Evolutionary conservation across 352 stramenopile genomes (phyloP).

Genomic region (Blastocystis sp.): DNA sequence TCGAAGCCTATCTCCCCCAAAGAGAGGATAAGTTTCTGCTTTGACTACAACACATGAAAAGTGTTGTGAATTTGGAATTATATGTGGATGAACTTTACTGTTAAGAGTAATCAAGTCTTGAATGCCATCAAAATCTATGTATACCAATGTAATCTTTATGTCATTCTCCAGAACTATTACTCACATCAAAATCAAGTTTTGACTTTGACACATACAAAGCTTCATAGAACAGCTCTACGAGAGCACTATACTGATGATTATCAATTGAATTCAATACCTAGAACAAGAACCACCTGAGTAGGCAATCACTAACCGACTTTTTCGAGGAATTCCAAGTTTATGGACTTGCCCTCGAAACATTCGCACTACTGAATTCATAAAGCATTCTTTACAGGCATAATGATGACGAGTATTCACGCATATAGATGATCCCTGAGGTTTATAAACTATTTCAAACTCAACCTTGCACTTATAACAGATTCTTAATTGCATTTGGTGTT

Average conservation of each 20-base stretch:
- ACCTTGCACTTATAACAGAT: conserved; percentile 62
- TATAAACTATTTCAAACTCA: background rate
- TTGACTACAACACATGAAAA: background rate
- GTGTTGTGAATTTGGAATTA: background rate
- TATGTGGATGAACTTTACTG: background rate
- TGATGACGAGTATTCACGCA: conserved; percentile 32
- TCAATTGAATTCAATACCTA: background rate
- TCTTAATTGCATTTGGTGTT: background rate
- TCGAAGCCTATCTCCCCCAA: background rate
- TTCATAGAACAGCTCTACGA: conserved; percentile 33
- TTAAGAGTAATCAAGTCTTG: background rate
- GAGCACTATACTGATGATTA: background rate
- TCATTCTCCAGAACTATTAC: background rate
- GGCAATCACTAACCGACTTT: conserved; percentile 1
- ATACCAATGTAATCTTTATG: background rate
- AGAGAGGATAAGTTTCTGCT: conserved; percentile 16
- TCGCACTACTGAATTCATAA: background rate
- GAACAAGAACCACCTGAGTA: conserved; percentile 45
- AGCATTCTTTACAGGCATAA: conserved; percentile 55
- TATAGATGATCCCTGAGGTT: background rate
- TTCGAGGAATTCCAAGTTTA: conserved; percentile 27
- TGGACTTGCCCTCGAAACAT: conserved; percentile 33
- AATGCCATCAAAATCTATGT: conserved; percentile 47
- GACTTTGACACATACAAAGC: background rate
- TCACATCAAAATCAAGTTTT: conserved; percentile 21